Conservation (phyloP, 305 asterid genomes). For the Fraxinus sp. region DNA sequence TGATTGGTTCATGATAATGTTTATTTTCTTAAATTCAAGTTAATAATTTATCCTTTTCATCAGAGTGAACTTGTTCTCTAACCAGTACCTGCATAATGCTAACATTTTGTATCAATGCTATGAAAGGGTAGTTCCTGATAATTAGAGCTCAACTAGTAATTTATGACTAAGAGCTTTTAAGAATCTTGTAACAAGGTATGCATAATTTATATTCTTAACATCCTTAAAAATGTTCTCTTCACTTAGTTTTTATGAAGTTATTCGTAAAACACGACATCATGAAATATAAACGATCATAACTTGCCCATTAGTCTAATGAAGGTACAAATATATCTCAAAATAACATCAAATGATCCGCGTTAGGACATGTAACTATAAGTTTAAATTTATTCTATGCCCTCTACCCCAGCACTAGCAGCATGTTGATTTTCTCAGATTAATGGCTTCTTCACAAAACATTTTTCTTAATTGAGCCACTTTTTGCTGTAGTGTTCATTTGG, state of each 20-base stretch:
- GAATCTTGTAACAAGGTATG: neutral
- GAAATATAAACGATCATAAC: neutral
- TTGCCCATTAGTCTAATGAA: neutral
- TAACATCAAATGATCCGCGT: neutral
- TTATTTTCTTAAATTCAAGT: neutral
- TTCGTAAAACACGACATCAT: neutral
- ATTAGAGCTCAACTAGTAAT: neutral
- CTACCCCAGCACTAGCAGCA: no score
- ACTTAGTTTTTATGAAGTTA: neutral
- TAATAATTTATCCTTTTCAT: neutral
- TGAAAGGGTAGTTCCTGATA: neutral
- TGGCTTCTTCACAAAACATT: neutral
- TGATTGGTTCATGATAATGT: neutral
- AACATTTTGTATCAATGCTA: neutral
- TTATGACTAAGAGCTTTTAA: neutral
- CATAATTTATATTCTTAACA: neutral
- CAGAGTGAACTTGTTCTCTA: neutral
- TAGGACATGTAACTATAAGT: neutral
- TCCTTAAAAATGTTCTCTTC: neutral
- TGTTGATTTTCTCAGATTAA: neutral
- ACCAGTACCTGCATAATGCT: neutral
- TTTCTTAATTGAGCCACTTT: neutral
- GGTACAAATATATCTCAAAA: neutral
- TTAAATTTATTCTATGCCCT: neutral
- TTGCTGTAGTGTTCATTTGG: conserved; percentile 93